Percentiles rank a stretch among this genome's conserved stretches.
phyloP scores from a whole-genome alignment of 202 grass and related monocot genomes.

The Panicum virgatum region DNA sequence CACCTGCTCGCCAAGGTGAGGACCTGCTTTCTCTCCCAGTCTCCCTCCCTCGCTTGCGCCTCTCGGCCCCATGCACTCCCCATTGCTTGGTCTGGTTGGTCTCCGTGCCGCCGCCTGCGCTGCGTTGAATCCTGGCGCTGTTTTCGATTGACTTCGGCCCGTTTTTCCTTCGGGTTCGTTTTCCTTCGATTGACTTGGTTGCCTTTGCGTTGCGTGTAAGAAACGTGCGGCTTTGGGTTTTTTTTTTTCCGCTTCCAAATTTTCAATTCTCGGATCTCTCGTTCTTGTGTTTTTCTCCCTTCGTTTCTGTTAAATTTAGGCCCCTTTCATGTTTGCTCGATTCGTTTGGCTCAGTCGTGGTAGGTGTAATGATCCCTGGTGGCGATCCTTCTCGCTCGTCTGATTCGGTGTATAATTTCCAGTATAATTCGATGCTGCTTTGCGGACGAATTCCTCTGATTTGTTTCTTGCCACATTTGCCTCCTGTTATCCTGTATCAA shows the following conservation, averaged over 20 bases:
- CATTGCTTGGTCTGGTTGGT: constrained; percentile 23
- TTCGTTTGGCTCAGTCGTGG: neutral
- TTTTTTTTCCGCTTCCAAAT: neutral
- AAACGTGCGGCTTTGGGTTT: neutral
- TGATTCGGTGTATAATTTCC: neutral
- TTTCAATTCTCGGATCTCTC: neutral
- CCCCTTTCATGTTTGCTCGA: neutral
- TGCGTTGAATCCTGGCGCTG: constrained; percentile 26
- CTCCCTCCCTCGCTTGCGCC: neutral
- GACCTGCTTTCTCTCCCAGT: neutral
- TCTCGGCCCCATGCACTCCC: neutral
- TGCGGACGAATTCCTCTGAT: neutral
- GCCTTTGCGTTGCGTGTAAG: neutral
- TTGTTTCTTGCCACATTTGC: constrained; percentile 1
- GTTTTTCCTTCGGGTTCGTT: neutral
- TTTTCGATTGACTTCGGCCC: constrained; percentile 19
- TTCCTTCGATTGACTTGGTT: neutral
- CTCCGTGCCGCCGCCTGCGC: constrained; percentile 17
- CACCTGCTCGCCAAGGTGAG: constrained; percentile 81
- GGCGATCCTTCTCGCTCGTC: neutral
- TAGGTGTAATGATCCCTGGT: neutral
- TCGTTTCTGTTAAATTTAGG: neutral
- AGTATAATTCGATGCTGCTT: neutral
- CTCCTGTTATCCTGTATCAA: neutral
- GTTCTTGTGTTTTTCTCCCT: neutral